Base-by-base conservation (phyloP, 306 rosid species). In the Glycine latifolia region DNA sequence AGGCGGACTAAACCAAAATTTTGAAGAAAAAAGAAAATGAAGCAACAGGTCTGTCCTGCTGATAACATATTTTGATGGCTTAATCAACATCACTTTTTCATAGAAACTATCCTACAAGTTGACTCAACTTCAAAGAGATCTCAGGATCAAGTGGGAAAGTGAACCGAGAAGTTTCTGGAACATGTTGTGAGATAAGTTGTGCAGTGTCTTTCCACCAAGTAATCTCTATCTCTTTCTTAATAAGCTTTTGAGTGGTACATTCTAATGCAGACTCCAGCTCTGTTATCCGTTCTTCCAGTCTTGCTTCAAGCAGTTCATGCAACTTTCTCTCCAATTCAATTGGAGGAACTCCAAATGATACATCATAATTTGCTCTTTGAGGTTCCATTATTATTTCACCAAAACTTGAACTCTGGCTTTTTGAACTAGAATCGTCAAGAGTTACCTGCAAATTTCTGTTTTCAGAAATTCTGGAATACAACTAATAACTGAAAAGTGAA, bases 141-240 rank as follows among this genome's bases (percentile, higher is more conserved):
- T 80, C 81, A 9, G 86, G 84, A 82, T 88, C 84, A 47, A 83
- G 88, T 10, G 71, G 86, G 79, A 91, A 92, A 80, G 86, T 82
- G 73, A 85, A 80, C 33, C 85, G 79, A 35, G 90, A 82, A 59
- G 87, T 88, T 82, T 84, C 89, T 71, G 91, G 92, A 75, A 85
- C 79, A 49, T 84, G 89, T 65, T 68, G 86, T 8, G 92, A 91
- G 66, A 87, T 49, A 31, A 81, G 85, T 52, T 58, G 63, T 26
- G 90, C 92, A 37, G 90, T 83, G 82, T 91, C 93, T 85, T 89
- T 91, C 97, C 97, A 93, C 94, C 97, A 89, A 9, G 90, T 85
- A 73, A 69, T 77, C 89, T 92, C 96, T 35, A 41, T 61, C 76
- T 90, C 99, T 65, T 91, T 95, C 79, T 95, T 90, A 0, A 49